A percentile compares a stretch with the other conserved stretches of the same genome.
Conservation (phyloP, 73 alveolate species). For the Tetrahymena elliotti region DNA sequence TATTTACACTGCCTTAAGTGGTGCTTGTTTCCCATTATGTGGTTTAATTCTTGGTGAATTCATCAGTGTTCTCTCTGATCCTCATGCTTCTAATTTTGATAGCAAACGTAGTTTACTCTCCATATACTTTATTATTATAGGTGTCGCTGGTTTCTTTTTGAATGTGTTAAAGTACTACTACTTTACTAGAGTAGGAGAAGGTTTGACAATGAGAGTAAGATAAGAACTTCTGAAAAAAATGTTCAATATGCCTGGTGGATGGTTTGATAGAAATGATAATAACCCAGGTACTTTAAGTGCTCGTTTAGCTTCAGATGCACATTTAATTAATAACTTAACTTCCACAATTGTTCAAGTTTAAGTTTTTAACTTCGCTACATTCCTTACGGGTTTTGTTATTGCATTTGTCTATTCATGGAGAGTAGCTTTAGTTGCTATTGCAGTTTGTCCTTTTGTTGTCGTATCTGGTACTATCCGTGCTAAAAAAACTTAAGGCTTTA, state of each 20-base stretch:
- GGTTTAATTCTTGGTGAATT: background rate
- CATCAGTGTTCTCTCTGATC: background rate
- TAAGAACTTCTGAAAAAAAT: conserved; percentile 1
- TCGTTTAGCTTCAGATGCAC: conserved; percentile 5
- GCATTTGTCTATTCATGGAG: conserved; percentile 18
- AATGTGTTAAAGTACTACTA: background rate
- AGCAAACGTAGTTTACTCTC: background rate
- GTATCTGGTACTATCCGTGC: conserved; percentile 31
- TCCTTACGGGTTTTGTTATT: conserved; percentile 3
- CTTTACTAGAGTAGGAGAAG: conserved; percentile 1
- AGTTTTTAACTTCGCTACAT: conserved; percentile 2
- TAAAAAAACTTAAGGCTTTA: conserved; percentile 45
- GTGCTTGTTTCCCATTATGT: background rate
- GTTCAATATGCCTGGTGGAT: conserved; percentile 1
- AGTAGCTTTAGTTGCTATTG: conserved; percentile 21
- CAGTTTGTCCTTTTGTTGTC: conserved; percentile 1
- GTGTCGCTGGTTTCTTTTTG: background rate
- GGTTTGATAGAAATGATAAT: conserved; percentile 7
- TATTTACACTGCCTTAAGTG: background rate
- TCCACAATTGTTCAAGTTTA: conserved; percentile 5
- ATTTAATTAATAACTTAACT: background rate
- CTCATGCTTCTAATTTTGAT: background rate
- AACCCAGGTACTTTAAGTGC: conserved; percentile 22
- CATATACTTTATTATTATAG: background rate
- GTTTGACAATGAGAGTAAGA: background rate